phyloP scores from a whole-genome alignment of 208 protist genomes.

The Leishmania tropica region DNA sequence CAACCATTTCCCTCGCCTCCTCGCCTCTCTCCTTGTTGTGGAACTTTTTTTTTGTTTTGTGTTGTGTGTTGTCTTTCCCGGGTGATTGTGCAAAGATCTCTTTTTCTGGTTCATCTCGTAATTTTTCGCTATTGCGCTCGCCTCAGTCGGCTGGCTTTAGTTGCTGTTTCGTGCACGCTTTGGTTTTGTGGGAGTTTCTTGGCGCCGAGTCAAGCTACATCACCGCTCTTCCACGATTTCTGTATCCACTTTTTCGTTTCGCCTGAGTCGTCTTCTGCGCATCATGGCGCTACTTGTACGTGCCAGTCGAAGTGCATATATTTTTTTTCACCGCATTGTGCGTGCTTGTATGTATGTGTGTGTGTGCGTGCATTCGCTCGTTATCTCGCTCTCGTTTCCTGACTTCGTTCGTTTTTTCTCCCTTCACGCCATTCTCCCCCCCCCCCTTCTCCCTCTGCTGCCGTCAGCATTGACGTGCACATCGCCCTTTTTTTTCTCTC shows the following conservation, averaged over 20 bases:
- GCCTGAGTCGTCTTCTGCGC: not conserved
- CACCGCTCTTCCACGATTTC: too few species aligned
- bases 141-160: not conserved
- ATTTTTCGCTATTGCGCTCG: not conserved
- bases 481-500: not conserved
- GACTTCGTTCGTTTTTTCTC: not conserved
- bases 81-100: not conserved
- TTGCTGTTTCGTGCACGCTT: too few species aligned
- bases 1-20: not conserved
- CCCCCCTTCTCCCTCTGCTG: not conserved
- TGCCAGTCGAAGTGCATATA: too few species aligned
- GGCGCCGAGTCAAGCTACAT: not conserved
- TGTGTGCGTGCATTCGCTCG: not conserved
- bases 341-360: not conserved
- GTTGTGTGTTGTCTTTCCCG: not conserved
- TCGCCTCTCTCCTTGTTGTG: not conserved
- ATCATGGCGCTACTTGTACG: too few species aligned
- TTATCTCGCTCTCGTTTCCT: not conserved
- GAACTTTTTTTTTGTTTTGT: not conserved
- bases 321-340: not conserved
- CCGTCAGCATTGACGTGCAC: not conserved
- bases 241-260: not conserved
- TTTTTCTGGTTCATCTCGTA: not conserved
- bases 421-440: not conserved
- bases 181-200: not conserved